Percentiles rank a stretch among this genome's conserved stretches.
These are phyloP conservation scores for Xylariales sp. DNA, from an alignment of 2,329 filamentous ascomycete species.

Conservation along the genomic window DNA sequence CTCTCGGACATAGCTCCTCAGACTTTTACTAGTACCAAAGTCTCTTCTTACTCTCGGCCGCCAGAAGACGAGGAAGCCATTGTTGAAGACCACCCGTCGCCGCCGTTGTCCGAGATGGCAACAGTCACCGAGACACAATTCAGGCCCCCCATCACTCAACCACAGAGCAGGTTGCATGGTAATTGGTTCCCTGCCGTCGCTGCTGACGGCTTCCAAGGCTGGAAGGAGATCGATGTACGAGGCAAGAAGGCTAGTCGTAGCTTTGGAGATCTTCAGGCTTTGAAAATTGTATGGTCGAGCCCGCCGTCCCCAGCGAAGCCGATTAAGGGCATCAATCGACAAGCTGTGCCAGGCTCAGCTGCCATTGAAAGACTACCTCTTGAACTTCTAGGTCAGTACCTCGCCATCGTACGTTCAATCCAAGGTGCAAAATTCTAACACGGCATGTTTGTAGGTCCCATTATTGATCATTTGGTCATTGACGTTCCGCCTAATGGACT, in stretches of 20 bases:
- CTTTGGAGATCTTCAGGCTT: conserved; percentile 53
- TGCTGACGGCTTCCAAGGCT: conserved; percentile 54
- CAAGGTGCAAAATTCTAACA: background rate
- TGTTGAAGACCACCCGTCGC: conserved; percentile 46
- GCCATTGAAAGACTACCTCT: conserved; percentile 64
- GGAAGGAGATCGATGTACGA: conserved; percentile 58
- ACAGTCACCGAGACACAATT: conserved; percentile 42
- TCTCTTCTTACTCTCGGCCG: conserved; percentile 53
- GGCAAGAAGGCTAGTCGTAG: conserved; percentile 58
- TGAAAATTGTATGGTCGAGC: conserved; percentile 53
- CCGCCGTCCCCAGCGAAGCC: conserved; percentile 28
- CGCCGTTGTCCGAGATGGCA: conserved; percentile 35
- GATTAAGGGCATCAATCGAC: conserved; percentile 26
- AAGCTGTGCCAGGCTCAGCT: conserved; percentile 41
- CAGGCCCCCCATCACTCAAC: conserved; percentile 48
- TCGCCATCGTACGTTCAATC: background rate
- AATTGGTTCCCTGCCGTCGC: conserved; percentile 48
- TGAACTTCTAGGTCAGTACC: conserved; percentile 64
- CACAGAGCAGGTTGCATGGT: conserved; percentile 52
- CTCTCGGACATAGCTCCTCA: conserved; percentile 55
- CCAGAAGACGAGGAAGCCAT: conserved; percentile 44
- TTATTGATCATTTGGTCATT: conserved; percentile 69
- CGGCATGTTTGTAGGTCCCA: conserved; percentile 59
- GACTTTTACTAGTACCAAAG: conserved; percentile 59
- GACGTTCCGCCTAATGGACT: conserved; percentile 73